Percentiles rank a stretch among this genome's conserved stretches.
Conservation (phyloP, 805 yeast species). For the Trichomonascus vanleenenianus region DNA sequence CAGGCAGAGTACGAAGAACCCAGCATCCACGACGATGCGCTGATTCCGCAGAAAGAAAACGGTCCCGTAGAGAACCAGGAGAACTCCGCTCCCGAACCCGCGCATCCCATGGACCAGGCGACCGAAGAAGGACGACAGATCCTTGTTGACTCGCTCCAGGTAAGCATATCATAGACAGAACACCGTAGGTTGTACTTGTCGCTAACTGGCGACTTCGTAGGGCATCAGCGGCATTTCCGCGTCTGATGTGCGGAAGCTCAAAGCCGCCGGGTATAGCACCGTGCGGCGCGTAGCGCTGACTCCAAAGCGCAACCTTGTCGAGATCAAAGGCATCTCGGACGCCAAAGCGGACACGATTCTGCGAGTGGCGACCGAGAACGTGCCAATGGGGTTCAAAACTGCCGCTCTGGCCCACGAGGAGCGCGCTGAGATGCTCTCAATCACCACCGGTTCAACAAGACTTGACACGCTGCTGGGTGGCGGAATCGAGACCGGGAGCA, state of each 20-base stretch:
- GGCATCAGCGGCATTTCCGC: slow-evolving; percentile 67
- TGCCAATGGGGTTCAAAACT: slow-evolving; percentile 95
- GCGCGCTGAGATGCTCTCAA: slow-evolving; percentile 81
- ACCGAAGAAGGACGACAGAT: slow-evolving; percentile 7
- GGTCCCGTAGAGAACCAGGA: not conserved
- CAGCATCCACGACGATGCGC: not conserved
- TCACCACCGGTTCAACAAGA: slow-evolving; percentile 93
- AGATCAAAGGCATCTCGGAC: slow-evolving; percentile 88
- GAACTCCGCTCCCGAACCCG: not conserved
- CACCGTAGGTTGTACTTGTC: too few species aligned
- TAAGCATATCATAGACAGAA: too few species aligned
- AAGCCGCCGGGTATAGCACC: slow-evolving; percentile 79
- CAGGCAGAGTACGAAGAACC: not conserved
- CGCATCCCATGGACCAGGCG: slow-evolving; percentile 5
- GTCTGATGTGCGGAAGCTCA: slow-evolving; percentile 69
- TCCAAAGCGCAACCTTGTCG: slow-evolving; percentile 68
- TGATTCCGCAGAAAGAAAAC: not conserved
- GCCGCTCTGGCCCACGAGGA: slow-evolving; percentile 91
- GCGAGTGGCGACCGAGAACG: slow-evolving; percentile 74
- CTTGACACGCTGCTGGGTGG: slow-evolving; percentile 91
- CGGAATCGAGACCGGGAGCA: slow-evolving; percentile 94
- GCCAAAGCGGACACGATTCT: slow-evolving; percentile 86
- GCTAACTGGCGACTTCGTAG: too few species aligned
- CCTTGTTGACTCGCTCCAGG: not conserved
- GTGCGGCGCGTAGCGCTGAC: slow-evolving; percentile 44